These are phyloP conservation scores for Tolypocladium pustulatum DNA, from an alignment of 2,329 filamentous ascomycete genomes.

Conservation along the genomic window DNA sequence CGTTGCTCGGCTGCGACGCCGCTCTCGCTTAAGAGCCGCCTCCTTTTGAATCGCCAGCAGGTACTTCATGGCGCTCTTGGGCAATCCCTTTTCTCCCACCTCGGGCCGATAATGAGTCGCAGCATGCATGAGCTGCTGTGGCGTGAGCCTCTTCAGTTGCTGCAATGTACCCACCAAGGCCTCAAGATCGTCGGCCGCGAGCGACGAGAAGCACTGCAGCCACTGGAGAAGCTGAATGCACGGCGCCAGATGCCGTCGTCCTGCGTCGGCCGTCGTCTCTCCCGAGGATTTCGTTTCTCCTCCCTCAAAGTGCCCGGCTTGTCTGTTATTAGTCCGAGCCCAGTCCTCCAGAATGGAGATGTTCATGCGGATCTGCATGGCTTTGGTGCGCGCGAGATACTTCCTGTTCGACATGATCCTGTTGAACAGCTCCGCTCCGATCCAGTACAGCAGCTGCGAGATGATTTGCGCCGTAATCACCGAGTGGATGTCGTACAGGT, in stretches of 20 bases:
- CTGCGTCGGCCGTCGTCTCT: constrained; percentile 76
- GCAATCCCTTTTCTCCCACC: constrained; percentile 85
- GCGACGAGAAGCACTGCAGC: constrained; percentile 93
- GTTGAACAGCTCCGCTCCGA: constrained; percentile 93
- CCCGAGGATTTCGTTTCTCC: constrained; percentile 78
- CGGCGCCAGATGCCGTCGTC: constrained; percentile 75
- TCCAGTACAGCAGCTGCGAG: constrained; percentile 90
- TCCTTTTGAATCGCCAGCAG: constrained; percentile 72
- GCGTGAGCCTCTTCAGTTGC: constrained; percentile 74
- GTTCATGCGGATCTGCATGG: constrained; percentile 99
- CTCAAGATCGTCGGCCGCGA: constrained; percentile 76
- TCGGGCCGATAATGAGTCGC: constrained; percentile 90
- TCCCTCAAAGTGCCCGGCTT: constrained; percentile 91
- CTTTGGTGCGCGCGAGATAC: constrained; percentile 91
- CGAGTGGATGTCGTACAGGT: constrained; percentile 97
- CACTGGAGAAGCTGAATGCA: constrained; percentile 92
- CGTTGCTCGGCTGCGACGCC: constrained; percentile 35
- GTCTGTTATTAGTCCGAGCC: constrained; percentile 85
- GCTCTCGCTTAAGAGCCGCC: constrained; percentile 47
- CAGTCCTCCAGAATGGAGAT: constrained; percentile 92
- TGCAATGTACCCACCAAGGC: constrained; percentile 80
- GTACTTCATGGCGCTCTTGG: constrained; percentile 82
- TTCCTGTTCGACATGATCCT: constrained; percentile 93
- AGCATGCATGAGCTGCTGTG: constrained; percentile 82
- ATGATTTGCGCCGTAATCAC: constrained; percentile 89